phyloP scores from a whole-genome alignment of 257 asterid genomes.

The Petrea volubilis region DNA sequence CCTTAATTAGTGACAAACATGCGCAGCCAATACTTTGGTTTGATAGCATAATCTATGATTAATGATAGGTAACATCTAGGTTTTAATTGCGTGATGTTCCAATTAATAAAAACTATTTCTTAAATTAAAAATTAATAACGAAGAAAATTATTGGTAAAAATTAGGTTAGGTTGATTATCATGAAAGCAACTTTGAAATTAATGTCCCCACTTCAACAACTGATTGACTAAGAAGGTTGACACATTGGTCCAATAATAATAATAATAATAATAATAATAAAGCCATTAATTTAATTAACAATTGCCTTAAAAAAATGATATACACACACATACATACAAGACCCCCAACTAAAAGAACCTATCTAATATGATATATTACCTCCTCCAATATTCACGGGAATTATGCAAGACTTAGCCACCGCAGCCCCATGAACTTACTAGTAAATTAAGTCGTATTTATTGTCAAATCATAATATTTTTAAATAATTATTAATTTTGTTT shows the following conservation, averaged over 20 bases:
- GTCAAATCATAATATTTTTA: too few relatives aligned
- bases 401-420: too few relatives aligned
- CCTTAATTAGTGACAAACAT: neutral
- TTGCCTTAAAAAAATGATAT: too few relatives aligned
- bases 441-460: too few relatives aligned
- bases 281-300: neutral
- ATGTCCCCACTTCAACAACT: neutral
- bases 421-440: too few relatives aligned
- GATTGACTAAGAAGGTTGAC: neutral
- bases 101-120: neutral
- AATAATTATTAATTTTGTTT: too few relatives aligned
- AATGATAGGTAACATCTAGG: neutral
- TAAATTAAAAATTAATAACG: neutral
- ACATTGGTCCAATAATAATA: neutral
- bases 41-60: neutral
- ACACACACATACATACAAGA: too few relatives aligned
- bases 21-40: neutral
- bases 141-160: constrained; percentile 1
- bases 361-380: too few relatives aligned
- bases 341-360: too few relatives aligned
- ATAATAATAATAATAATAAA: neutral
- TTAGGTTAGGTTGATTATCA: constrained; percentile 21
- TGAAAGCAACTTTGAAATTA: neutral
- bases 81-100: too few relatives aligned
- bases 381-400: too few relatives aligned